A percentile compares a stretch with the other conserved stretches of the same genome.
phyloP scores from a whole-genome alignment of 306 rosid species.

The Glycine latifolia region DNA sequence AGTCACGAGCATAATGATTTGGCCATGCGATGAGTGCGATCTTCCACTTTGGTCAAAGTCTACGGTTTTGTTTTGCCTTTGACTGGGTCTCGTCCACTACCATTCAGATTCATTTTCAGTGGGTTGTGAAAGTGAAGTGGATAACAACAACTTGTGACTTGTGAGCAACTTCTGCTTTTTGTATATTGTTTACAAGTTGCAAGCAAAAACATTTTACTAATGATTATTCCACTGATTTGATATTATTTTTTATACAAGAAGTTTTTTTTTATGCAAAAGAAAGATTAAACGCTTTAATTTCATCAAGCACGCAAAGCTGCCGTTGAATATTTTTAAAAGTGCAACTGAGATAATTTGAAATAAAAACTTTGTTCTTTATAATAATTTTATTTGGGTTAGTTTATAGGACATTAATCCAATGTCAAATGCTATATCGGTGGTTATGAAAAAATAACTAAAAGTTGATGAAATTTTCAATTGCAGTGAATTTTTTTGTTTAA shows the following conservation, averaged over 20 bases:
- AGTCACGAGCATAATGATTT: neutral
- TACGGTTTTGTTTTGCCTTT: constrained; percentile 5
- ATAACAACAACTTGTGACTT: constrained; percentile 26
- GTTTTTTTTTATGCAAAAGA: neutral
- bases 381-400: neutral
- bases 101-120: neutral
- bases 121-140: constrained; percentile 2
- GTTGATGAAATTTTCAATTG: neutral
- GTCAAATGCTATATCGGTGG: too few relatives aligned
- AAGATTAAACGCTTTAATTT: neutral
- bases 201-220: neutral
- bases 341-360: neutral
- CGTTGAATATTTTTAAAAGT: neutral
- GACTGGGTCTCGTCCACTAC: neutral
- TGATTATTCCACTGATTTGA: neutral
- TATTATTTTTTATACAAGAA: neutral
- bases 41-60: constrained; percentile 35
- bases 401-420: neutral
- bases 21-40: neutral
- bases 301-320: neutral
- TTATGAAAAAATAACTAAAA: too few relatives aligned
- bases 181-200: neutral
- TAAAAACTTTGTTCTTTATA: too few relatives aligned
- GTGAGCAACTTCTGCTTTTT: constrained; percentile 3
- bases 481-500: too few relatives aligned